phyloP scores from a whole-genome alignment of 768 basidiomycete species.

The Leccinum imitatum region DNA sequence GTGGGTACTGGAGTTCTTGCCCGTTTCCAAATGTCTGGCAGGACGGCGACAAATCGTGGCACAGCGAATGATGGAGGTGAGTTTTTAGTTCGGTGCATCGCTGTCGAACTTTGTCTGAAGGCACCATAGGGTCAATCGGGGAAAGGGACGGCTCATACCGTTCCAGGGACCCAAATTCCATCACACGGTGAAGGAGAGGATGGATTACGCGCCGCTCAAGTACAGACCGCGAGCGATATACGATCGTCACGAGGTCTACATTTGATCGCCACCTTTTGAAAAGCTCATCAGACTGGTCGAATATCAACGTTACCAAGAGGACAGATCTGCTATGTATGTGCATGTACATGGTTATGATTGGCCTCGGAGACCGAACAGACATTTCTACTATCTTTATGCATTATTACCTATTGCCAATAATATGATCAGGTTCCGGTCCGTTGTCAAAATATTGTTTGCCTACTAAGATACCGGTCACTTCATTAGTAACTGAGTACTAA shows the following conservation, averaged over 20 bases:
- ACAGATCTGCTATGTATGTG: too few species aligned
- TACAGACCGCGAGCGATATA: conserved; percentile 63
- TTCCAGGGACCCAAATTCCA: conserved; percentile 57
- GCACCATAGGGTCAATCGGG: conserved; percentile 43
- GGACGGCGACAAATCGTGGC: conserved; percentile 54
- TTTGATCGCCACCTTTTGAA: conserved; percentile 18
- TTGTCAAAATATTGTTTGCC: too few species aligned
- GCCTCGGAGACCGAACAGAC: too few species aligned
- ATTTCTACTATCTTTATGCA: too few species aligned
- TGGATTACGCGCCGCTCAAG: conserved; percentile 43
- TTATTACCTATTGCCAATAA: not conserved
- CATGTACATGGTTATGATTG: not conserved
- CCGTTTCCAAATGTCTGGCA: conserved; percentile 55
- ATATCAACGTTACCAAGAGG: too few species aligned
- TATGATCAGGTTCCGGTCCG: too few species aligned
- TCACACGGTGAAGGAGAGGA: conserved; percentile 58
- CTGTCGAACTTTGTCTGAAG: conserved; percentile 1
- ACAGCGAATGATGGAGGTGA: conserved; percentile 52
- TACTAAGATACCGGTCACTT: too few species aligned
- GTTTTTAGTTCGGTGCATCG: conserved; percentile 30
- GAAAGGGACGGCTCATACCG: conserved; percentile 54
- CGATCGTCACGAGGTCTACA: conserved; percentile 45
- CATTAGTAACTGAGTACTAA: too few species aligned
- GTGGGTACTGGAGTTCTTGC: conserved; percentile 76
- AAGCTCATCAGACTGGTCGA: not conserved